A percentile compares a stretch with the other conserved stretches of the same genome.
These are phyloP conservation scores for Moringa oleifera DNA, from an alignment of 345 rosid genomes.

Conservation along the genomic window DNA sequence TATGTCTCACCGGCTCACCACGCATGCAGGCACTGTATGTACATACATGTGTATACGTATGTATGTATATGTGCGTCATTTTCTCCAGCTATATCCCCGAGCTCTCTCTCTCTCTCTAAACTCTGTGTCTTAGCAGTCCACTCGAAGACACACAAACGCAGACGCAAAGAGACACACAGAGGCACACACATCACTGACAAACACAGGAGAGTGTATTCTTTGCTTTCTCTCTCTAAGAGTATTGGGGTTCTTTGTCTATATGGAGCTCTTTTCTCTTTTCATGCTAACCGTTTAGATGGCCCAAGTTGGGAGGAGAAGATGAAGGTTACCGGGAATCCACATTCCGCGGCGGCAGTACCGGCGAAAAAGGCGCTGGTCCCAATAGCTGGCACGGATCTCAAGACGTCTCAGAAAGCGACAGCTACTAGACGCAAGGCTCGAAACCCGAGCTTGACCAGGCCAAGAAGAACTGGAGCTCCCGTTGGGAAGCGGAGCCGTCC, in stretches of 20 bases:
- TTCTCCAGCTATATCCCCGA: background rate
- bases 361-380: conserved; percentile 21
- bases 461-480: conserved; percentile 40
- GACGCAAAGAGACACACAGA: no score
- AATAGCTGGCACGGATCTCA: conserved; percentile 53
- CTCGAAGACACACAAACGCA: conserved; percentile 1
- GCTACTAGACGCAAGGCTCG: conserved; percentile 39
- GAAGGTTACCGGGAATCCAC: conserved; percentile 68
- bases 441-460: conserved; percentile 46
- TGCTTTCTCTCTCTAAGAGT: background rate
- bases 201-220: background rate
- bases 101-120: conserved; percentile 1
- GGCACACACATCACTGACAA: conserved; percentile 1
- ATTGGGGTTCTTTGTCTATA: background rate
- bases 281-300: background rate
- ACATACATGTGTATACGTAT: background rate
- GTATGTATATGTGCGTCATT: background rate
- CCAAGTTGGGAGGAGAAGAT: conserved; percentile 22
- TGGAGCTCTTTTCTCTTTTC: background rate
- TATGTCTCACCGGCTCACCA: background rate
- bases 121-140: background rate
- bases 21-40: conserved; percentile 12
- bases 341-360: conserved; percentile 39
- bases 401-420: conserved; percentile 25
- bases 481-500: conserved; percentile 59